These are phyloP conservation scores for Abelmoschus esculentus DNA, from an alignment of 345 rosid species.

Conservation along the genomic window DNA sequence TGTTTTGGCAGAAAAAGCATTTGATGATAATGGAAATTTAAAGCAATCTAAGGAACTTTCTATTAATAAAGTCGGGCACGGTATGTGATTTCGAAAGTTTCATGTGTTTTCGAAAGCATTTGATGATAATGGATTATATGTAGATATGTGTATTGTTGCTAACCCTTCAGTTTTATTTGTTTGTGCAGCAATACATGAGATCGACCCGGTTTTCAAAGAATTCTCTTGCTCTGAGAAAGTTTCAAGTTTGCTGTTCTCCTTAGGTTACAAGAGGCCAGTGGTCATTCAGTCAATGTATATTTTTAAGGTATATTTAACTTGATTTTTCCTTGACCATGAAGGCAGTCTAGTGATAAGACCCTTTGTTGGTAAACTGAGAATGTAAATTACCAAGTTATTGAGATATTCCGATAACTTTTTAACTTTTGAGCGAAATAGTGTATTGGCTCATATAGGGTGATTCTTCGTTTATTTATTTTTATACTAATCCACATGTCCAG, in stretches of 20 bases:
- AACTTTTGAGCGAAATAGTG: neutral
- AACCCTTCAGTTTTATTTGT: constrained; percentile 8
- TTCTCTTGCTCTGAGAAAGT: constrained; percentile 59
- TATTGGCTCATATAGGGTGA: neutral
- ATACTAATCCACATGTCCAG: neutral
- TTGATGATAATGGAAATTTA: constrained; percentile 64
- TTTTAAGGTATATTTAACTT: constrained; percentile 52
- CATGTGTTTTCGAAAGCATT: neutral
- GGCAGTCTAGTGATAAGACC: neutral
- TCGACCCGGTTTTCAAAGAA: constrained; percentile 60
- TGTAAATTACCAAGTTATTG: neutral
- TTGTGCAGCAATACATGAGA: constrained; percentile 74
- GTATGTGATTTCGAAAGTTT: constrained; percentile 28
- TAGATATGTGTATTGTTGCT: neutral
- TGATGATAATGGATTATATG: neutral
- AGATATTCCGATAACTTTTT: neutral
- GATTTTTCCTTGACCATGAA: neutral
- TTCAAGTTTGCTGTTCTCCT: constrained; percentile 51
- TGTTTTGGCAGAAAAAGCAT: constrained; percentile 67
- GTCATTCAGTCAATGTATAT: constrained; percentile 92
- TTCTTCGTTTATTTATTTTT: neutral
- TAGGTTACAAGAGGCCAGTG: constrained; percentile 71
- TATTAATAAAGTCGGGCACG: constrained; percentile 93
- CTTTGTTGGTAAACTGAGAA: neutral
- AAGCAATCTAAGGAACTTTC: constrained; percentile 82